phyloP scores from a whole-genome alignment of 768 basidiomycete genomes.

The Amylocystis lapponica region DNA sequence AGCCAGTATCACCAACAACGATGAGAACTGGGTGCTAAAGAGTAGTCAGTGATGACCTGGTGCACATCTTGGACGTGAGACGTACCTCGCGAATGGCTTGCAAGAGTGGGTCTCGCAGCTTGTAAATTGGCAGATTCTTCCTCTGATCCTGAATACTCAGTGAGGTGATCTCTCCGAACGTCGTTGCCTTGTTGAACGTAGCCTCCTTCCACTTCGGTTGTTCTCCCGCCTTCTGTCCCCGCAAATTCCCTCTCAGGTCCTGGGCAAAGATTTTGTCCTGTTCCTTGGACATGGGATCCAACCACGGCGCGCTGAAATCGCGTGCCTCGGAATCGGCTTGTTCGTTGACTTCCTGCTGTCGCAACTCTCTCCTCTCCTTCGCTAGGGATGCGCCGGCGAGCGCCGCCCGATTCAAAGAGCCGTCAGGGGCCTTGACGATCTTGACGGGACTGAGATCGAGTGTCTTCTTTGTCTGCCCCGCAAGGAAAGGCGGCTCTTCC shows the following conservation, averaged over 20 bases:
- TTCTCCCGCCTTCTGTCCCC: conserved; percentile 78
- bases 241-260: conserved; percentile 76
- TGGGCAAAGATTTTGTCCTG: conserved; percentile 88
- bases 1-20: conserved; percentile 97
- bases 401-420: conserved; percentile 92
- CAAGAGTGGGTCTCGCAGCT: conserved; percentile 84
- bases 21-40: conserved; percentile 91
- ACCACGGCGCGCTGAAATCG: conserved; percentile 94
- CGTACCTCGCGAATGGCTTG: conserved; percentile 86
- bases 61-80: conserved; percentile 13
- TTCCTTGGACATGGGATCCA: conserved; percentile 94
- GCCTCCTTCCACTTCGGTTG: conserved; percentile 88
- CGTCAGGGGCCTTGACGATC: conserved; percentile 97
- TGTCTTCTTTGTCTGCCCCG: conserved; percentile 94
- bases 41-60: conserved; percentile 13
- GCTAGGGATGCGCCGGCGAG: conserved; percentile 89
- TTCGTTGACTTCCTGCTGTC: conserved; percentile 93
- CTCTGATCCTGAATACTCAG: conserved; percentile 94
- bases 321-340: conserved; percentile 89
- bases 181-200: conserved; percentile 92
- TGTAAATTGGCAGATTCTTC: conserved; percentile 88
- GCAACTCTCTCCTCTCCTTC: conserved; percentile 90
- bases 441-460: conserved; percentile 96
- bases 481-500: conserved; percentile 93
- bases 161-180: conserved; percentile 88